Base-by-base conservation (phyloP, 2,329 filamentous ascomycete genomes). In the Stromatinia cepivora region DNA sequence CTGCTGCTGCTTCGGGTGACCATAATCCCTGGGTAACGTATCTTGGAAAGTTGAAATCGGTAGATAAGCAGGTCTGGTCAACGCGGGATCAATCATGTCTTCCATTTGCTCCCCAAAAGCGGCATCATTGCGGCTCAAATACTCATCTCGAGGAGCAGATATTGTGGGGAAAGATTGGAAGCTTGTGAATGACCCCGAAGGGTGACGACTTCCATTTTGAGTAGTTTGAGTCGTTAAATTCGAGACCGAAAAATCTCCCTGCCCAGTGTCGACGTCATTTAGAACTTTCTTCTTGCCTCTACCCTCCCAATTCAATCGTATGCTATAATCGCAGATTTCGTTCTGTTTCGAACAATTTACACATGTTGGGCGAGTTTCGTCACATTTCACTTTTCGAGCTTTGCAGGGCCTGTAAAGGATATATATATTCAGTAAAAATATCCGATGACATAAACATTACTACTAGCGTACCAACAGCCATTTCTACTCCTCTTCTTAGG, bases 271-370 rank as follows among this genome's bases (percentile, higher is more conserved):
- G 39, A 22, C 15, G 22, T 39, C 67, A 42, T 59, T 46, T 17
- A 83, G 80, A 65, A 80, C 81, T 71, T 84, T 85, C 79, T 86
- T 87, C 77, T 87, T 90, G 63, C 85, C 84, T 69, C 91, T 86
- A 6, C 91, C 91, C 71, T 90, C 89, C 92, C 92, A 94, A 75
- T 94, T 94, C 73, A 94, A 81, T 45, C 90, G 86, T 74, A 94
- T 91, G 75, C 88, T 92, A 78, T 94, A 94, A 79, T 95, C 92
- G 81, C 92, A 95, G 59, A 82, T 81, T 77, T 93, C 90, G 71
- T 88, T 88, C 72, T 89, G 88, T 71, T 88, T 88, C 75, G 88
- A 84, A 79, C 92, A 94, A 76, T 93, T 93, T 62, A 85, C 76
- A 79, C 92, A 94, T 71, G 80, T 81, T 20, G 92, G 92, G 73